Conservation (phyloP, 495 filamentous ascomycete species). For the Aeminium ludgeri region DNA sequence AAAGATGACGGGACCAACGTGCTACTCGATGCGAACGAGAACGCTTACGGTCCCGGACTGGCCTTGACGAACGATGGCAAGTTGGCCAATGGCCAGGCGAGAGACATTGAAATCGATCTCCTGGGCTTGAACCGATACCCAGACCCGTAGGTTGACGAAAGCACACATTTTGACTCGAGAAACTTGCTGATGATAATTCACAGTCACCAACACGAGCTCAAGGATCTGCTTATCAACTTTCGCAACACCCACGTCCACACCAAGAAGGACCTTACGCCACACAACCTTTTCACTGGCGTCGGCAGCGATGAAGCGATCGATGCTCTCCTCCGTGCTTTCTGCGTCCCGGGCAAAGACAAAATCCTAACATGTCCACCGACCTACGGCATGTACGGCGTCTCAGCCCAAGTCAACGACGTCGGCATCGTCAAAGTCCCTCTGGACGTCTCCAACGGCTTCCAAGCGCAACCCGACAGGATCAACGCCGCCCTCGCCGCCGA, state of each 20-base stretch:
- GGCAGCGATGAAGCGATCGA: slow-evolving; percentile 95
- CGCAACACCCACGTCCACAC: slow-evolving; percentile 78
- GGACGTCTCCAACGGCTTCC: slow-evolving; percentile 43
- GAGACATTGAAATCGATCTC: slow-evolving; percentile 42
- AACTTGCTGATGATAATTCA: background rate
- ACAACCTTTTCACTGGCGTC: slow-evolving; percentile 84
- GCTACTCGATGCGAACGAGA: slow-evolving; percentile 94
- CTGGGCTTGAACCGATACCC: slow-evolving; percentile 81
- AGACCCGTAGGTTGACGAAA: slow-evolving; percentile 48
- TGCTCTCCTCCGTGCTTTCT: slow-evolving; percentile 81
- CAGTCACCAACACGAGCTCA: slow-evolving; percentile 70
- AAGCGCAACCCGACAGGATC: slow-evolving; percentile 52
- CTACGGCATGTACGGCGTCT: slow-evolving; percentile 95
- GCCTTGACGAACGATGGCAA: slow-evolving; percentile 31
- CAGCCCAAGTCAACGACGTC: slow-evolving; percentile 83
- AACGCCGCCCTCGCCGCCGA: slow-evolving; percentile 43
- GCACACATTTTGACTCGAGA: background rate
- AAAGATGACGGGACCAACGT: slow-evolving; percentile 97
- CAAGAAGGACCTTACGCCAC: slow-evolving; percentile 51
- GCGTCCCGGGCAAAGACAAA: slow-evolving; percentile 66
- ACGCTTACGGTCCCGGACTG: slow-evolving; percentile 74
- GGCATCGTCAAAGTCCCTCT: slow-evolving; percentile 70
- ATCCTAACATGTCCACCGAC: slow-evolving; percentile 91
- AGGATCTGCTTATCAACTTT: slow-evolving; percentile 69
- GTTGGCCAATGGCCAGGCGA: slow-evolving; percentile 26